Evolutionary conservation across 805 yeast species (phyloP).

Genomic region (Zygotorulaspora florentina): DNA sequence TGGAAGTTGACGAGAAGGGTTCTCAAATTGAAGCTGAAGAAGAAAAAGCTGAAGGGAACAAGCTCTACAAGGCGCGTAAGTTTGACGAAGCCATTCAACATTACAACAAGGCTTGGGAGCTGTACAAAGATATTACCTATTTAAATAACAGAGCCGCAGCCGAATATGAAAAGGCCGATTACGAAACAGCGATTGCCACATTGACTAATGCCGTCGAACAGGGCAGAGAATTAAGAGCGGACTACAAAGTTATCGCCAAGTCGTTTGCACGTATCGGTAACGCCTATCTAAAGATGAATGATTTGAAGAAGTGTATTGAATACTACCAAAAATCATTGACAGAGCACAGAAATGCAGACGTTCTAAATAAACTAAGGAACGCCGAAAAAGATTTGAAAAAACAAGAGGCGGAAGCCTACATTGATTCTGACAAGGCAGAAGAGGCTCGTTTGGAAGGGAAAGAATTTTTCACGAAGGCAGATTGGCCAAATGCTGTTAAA

Average conservation of each 20-base stretch:
- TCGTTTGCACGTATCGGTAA: conserved; percentile 90
- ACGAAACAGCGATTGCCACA: conserved; percentile 76
- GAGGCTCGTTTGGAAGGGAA: conserved; percentile 92
- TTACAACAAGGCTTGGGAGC: conserved; percentile 83
- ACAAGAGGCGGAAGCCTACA: conserved; percentile 69
- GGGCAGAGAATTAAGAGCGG: conserved; percentile 87
- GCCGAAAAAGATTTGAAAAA: conserved; percentile 82
- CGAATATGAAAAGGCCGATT: conserved; percentile 92
- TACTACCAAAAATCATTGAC: conserved; percentile 86
- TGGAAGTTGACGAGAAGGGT: conserved; percentile 35
- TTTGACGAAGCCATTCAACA: conserved; percentile 89
- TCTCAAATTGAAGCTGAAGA: conserved; percentile 54
- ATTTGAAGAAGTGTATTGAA: conserved; percentile 68
- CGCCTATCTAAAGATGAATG: conserved; percentile 68
- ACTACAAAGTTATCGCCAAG: conserved; percentile 87
- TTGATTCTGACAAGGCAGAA: conserved; percentile 91
- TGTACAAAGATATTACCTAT: conserved; percentile 80
- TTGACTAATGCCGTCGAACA: conserved; percentile 80
- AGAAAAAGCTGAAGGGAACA: conserved; percentile 81
- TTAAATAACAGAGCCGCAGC: conserved; percentile 98
- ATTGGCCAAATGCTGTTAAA: conserved; percentile 95
- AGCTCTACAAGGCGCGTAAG: conserved; percentile 75
- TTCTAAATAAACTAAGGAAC: conserved; percentile 77
- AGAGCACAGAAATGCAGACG: conserved; percentile 95
- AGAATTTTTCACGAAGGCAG: conserved; percentile 80